These are phyloP conservation scores for Colletotrichum higginsianum DNA, from an alignment of 2,329 filamentous ascomycete genomes.

Conservation along the genomic window DNA sequence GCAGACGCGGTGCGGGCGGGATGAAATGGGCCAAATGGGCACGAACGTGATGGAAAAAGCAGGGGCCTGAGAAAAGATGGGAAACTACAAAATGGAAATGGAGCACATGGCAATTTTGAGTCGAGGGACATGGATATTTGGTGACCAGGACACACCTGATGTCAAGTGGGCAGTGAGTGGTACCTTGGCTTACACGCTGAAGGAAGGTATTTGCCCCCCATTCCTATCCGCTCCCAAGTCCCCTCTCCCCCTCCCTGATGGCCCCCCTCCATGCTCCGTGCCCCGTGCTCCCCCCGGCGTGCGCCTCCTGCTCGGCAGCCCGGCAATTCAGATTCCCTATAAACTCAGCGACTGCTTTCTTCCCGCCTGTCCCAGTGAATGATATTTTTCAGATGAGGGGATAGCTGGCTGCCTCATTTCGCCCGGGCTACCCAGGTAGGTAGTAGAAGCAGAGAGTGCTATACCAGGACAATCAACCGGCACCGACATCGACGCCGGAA, in stretches of 20 bases:
- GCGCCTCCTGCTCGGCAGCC: not conserved
- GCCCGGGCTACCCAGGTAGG: not conserved
- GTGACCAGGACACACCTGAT: not conserved
- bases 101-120: conserved; percentile 39
- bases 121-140: conserved; percentile 29
- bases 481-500: conserved; percentile 1
- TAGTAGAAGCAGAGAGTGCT: not conserved
- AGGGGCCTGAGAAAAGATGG: conserved; percentile 27
- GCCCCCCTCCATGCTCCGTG: not conserved
- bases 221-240: not conserved
- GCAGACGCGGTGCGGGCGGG: not conserved
- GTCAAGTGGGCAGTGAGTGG: too few relatives aligned
- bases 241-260: not conserved
- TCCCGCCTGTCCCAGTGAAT: not conserved
- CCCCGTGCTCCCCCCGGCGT: not conserved
- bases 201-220: not conserved
- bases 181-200: not conserved
- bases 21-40: not conserved
- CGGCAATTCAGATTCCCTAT: not conserved
- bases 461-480: not conserved
- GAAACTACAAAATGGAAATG: conserved; percentile 42
- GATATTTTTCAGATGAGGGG: not conserved
- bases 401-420: not conserved
- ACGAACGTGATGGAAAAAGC: conserved; percentile 10
- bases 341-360: not conserved